Evolutionary conservation across 257 asterid genomes (phyloP).

Genomic region (Datura wrightii): DNA sequence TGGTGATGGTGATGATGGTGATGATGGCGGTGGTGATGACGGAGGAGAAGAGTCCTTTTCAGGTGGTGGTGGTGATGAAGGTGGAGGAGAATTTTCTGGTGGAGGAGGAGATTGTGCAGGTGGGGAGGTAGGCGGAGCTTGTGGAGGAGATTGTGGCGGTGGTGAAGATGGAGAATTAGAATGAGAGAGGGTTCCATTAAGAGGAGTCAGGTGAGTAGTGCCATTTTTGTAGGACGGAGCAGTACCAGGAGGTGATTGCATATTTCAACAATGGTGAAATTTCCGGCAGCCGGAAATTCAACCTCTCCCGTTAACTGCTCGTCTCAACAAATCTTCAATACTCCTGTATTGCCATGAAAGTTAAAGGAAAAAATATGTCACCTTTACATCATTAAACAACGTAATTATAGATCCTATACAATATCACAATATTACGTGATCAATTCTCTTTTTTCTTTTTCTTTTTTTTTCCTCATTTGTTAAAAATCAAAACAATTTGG

Average conservation of each 20-base stretch:
- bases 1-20: constrained; percentile 27
- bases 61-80: constrained; percentile 33
- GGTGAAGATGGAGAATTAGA: constrained; percentile 34
- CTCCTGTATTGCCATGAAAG: constrained; percentile 35
- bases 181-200: constrained; percentile 28
- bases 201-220: constrained; percentile 24
- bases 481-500: background rate
- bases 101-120: constrained; percentile 30
- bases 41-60: constrained; percentile 23
- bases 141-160: constrained; percentile 27
- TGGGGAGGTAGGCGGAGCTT: constrained; percentile 24
- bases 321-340: constrained; percentile 30
- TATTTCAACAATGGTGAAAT: constrained; percentile 28
- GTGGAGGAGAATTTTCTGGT: constrained; percentile 23
- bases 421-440: background rate
- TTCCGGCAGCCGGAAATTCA: constrained; percentile 41
- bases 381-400: constrained; percentile 1
- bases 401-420: background rate
- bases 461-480: background rate
- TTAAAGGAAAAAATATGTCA: background rate
- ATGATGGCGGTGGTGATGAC: constrained; percentile 18
- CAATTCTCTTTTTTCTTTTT: background rate
- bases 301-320: constrained; percentile 40
- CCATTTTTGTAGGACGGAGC: constrained; percentile 28
- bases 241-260: constrained; percentile 27